Conservation (phyloP, 2,329 filamentous ascomycete species). For the Madurella mycetomatis region DNA sequence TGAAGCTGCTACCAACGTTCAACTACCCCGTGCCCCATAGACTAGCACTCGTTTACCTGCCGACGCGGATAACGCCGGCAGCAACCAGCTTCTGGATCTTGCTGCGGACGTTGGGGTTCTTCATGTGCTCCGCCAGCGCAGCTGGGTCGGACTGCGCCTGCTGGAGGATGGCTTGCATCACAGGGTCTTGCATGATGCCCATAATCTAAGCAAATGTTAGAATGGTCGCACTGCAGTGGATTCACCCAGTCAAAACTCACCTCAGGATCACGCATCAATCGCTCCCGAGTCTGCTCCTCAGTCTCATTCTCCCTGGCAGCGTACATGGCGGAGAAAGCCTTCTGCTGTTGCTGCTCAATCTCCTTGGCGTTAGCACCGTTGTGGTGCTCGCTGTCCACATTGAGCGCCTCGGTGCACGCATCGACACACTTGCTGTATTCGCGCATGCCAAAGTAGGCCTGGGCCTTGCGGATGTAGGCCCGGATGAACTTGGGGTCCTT, state of each 20-base stretch:
- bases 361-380: conserved; percentile 77
- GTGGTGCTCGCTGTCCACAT: conserved; percentile 66
- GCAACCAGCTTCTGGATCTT: conserved; percentile 96
- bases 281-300: conserved; percentile 89
- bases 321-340: conserved; percentile 88
- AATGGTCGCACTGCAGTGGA: conserved; percentile 19
- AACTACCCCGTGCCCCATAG: not conserved
- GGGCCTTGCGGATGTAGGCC: conserved; percentile 93
- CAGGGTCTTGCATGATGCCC: conserved; percentile 85
- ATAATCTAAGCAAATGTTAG: conserved; percentile 58
- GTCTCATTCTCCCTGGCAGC: conserved; percentile 87
- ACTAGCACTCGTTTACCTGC: conserved; percentile 31
- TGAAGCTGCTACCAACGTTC: not conserved
- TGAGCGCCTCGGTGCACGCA: conserved; percentile 73
- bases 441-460: conserved; percentile 94
- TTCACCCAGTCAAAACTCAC: conserved; percentile 46
- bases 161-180: conserved; percentile 97
- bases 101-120: conserved; percentile 74
- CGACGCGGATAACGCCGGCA: conserved; percentile 83
- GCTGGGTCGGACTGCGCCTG: conserved; percentile 92
- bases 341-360: conserved; percentile 91
- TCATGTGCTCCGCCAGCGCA: conserved; percentile 95
- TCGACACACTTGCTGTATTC: conserved; percentile 96
- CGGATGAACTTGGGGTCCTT: conserved; percentile 89
- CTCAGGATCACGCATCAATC: conserved; percentile 86